Evolutionary conservation across 495 filamentous ascomycete species (phyloP).

Genomic region (Aspergillus nanangensis): DNA sequence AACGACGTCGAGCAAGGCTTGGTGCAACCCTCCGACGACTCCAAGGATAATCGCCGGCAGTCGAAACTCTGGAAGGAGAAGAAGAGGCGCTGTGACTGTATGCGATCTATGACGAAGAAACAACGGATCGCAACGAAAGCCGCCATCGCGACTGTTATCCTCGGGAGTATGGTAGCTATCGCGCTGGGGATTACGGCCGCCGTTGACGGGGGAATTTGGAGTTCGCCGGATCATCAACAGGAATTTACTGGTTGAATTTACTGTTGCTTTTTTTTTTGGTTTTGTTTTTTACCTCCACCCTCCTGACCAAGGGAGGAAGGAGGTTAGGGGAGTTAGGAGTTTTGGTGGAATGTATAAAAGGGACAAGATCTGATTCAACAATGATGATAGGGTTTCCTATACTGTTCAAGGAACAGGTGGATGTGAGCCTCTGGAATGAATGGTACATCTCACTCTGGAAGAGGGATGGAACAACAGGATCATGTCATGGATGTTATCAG

Average conservation of each 20-base stretch:
- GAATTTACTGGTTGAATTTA: conserved; percentile 17
- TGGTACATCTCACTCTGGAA: too few relatives aligned
- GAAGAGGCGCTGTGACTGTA: conserved; percentile 26
- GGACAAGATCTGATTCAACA: too few relatives aligned
- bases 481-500: too few relatives aligned
- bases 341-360: too few relatives aligned
- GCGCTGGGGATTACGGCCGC: conserved; percentile 59
- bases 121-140: conserved; percentile 50
- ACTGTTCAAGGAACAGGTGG: too few relatives aligned
- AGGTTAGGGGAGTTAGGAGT: too few relatives aligned
- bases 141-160: conserved; percentile 48
- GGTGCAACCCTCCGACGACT: neutral
- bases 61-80: conserved; percentile 42
- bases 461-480: too few relatives aligned
- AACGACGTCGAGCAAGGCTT: conserved; percentile 24
- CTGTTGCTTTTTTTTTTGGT: too few relatives aligned
- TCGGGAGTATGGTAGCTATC: conserved; percentile 57
- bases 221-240: conserved; percentile 22
- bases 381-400: too few relatives aligned
- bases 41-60: conserved; percentile 14
- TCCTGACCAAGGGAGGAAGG: too few relatives aligned
- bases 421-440: too few relatives aligned
- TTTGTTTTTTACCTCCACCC: too few relatives aligned
- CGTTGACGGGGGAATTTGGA: conserved; percentile 57
- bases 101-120: conserved; percentile 39